phyloP scores from a whole-genome alignment of 768 basidiomycete species.

The Suillus occidentalis region DNA sequence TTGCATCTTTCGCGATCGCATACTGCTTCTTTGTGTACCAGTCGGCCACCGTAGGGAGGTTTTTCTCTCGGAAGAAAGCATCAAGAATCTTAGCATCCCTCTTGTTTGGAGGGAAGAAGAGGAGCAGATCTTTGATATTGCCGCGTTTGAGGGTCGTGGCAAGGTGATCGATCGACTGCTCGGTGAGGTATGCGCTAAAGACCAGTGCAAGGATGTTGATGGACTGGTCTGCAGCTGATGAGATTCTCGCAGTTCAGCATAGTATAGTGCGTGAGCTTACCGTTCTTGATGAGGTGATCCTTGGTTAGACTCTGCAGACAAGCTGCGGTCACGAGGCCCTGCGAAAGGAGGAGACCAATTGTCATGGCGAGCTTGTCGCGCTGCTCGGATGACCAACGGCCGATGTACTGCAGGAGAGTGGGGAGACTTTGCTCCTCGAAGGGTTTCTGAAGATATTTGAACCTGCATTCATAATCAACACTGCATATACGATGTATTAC shows the following conservation, averaged over 20 bases:
- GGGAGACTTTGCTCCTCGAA: conserved; percentile 86
- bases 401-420: conserved; percentile 82
- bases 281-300: conserved; percentile 95
- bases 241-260: not conserved
- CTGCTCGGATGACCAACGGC: conserved; percentile 77
- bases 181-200: conserved; percentile 77
- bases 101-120: conserved; percentile 86
- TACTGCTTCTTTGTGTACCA: conserved; percentile 94
- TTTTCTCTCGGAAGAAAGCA: conserved; percentile 82
- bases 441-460: conserved; percentile 98
- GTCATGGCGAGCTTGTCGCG: conserved; percentile 84
- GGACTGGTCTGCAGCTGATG: conserved; percentile 61
- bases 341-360: conserved; percentile 78
- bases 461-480: conserved; percentile 48
- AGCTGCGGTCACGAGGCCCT: conserved; percentile 75
- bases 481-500: not conserved
- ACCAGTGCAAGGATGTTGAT: conserved; percentile 73
- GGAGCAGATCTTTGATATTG: conserved; percentile 79
- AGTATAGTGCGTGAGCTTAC: conserved; percentile 38
- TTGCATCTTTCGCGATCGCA: conserved; percentile 75
- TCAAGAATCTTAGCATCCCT: conserved; percentile 74
- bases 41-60: conserved; percentile 78
- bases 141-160: conserved; percentile 79
- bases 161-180: conserved; percentile 90
- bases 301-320: conserved; percentile 84